Conservation (phyloP, 1,139 yeast genomes). For the Arxiozyma telluris region DNA sequence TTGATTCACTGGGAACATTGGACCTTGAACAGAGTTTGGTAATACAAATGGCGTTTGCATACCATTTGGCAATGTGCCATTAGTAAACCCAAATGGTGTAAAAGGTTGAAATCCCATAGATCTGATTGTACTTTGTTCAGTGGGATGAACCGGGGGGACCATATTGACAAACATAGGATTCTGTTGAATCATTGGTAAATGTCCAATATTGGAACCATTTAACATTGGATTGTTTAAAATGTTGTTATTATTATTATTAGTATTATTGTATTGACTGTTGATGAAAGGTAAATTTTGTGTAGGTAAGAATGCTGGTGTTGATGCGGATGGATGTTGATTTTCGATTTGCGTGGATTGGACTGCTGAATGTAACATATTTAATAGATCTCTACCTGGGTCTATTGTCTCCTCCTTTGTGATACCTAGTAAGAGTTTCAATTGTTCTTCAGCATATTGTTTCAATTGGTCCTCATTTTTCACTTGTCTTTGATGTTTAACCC, state of each 20-base stretch:
- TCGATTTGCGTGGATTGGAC: slow-evolving; percentile 24
- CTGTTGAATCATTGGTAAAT: slow-evolving; percentile 2
- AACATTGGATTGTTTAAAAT: background rate
- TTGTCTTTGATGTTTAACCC: slow-evolving; percentile 50
- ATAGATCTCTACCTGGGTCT: slow-evolving; percentile 71
- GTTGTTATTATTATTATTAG: background rate
- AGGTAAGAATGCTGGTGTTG: background rate
- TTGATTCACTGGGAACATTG: background rate
- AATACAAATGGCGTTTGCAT: slow-evolving; percentile 4
- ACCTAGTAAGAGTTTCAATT: slow-evolving; percentile 57
- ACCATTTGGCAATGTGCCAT: slow-evolving; percentile 5
- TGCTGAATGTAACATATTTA: slow-evolving; percentile 47
- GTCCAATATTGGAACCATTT: background rate
- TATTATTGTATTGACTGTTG: background rate
- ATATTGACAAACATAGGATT: slow-evolving; percentile 1
- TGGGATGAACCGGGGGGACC: slow-evolving; percentile 20
- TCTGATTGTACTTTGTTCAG: slow-evolving; percentile 14
- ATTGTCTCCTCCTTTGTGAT: slow-evolving; percentile 34
- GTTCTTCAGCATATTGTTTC: slow-evolving; percentile 47
- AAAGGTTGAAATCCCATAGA: slow-evolving; percentile 24
- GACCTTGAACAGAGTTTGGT: background rate
- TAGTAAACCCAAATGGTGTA: slow-evolving; percentile 31
- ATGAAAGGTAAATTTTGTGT: background rate
- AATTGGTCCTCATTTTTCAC: slow-evolving; percentile 43
- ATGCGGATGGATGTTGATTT: slow-evolving; percentile 6